A percentile compares a stretch with the other conserved stretches of the same genome.
Evolutionary conservation across 352 stramenopile genomes (phyloP).

Genomic region (Globisporangium emineosum): DNA sequence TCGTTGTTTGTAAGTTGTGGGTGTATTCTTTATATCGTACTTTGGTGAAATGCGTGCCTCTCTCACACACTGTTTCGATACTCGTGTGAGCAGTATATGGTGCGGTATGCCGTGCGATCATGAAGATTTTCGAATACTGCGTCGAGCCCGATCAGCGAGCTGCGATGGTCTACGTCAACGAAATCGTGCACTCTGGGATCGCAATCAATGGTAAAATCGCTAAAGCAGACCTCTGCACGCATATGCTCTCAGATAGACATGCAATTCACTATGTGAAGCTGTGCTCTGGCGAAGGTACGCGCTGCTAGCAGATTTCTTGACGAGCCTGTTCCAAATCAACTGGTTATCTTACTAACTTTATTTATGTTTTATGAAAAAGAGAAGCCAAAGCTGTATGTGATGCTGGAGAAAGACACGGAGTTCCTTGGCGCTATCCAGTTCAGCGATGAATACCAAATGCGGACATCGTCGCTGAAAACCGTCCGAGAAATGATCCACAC

Average conservation of each 20-base stretch:
- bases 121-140: conserved; percentile 59
- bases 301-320: neutral
- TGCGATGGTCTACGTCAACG: conserved; percentile 41
- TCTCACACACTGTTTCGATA: conserved; percentile 5
- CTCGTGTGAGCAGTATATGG: conserved; percentile 34
- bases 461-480: conserved; percentile 34
- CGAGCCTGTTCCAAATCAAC: too few relatives aligned
- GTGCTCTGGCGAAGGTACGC: conserved; percentile 46
- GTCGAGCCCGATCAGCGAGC: conserved; percentile 37
- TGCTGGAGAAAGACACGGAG: conserved; percentile 57
- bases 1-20: conserved; percentile 36
- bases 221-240: conserved; percentile 41
- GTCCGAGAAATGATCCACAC: conserved; percentile 47
- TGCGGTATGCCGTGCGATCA: conserved; percentile 39
- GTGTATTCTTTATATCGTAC: neutral
- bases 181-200: conserved; percentile 33
- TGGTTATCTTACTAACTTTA: neutral
- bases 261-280: conserved; percentile 64
- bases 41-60: neutral
- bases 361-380: conserved; percentile 19
- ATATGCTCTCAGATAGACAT: conserved; percentile 47
- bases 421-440: conserved; percentile 64
- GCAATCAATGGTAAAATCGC: conserved; percentile 22
- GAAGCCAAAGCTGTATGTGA: conserved; percentile 62
- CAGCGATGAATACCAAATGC: conserved; percentile 50